Conservation (phyloP, 805 yeast genomes). For the Spathaspora sp. region DNA sequence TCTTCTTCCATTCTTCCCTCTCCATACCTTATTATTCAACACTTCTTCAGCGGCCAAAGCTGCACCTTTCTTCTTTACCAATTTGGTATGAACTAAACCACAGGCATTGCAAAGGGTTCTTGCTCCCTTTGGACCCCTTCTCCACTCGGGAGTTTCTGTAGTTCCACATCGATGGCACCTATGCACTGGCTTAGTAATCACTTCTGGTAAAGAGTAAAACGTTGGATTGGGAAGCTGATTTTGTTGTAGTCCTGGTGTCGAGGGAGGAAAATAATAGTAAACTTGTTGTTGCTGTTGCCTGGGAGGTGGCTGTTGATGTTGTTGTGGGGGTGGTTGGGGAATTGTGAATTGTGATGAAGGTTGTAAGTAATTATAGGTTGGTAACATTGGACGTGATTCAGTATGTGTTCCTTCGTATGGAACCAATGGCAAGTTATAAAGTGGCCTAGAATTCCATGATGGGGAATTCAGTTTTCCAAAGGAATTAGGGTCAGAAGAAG, state of each 20-base stretch:
- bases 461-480: not conserved
- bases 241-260: not conserved
- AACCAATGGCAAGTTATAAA: not conserved
- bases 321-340: constrained; percentile 1
- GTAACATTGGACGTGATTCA: not conserved
- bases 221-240: constrained; percentile 2
- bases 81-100: constrained; percentile 70
- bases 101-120: constrained; percentile 89
- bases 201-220: constrained; percentile 26
- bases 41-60: constrained; percentile 47
- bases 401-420: not conserved
- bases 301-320: constrained; percentile 2
- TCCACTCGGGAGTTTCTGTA: constrained; percentile 84
- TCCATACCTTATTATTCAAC: constrained; percentile 39
- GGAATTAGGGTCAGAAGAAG: not conserved
- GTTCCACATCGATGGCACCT: constrained; percentile 45
- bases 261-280: constrained; percentile 1
- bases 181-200: constrained; percentile 28
- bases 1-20: constrained; percentile 42
- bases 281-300: not conserved
- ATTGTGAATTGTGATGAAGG: constrained; percentile 8
- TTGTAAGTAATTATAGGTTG: constrained; percentile 4
- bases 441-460: not conserved
- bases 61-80: constrained; percentile 53
- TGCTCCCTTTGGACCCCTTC: constrained; percentile 82